Evolutionary conservation across 2,329 filamentous ascomycete genomes (phyloP).

Genomic region (Dothidotthia symphoricarpi): DNA sequence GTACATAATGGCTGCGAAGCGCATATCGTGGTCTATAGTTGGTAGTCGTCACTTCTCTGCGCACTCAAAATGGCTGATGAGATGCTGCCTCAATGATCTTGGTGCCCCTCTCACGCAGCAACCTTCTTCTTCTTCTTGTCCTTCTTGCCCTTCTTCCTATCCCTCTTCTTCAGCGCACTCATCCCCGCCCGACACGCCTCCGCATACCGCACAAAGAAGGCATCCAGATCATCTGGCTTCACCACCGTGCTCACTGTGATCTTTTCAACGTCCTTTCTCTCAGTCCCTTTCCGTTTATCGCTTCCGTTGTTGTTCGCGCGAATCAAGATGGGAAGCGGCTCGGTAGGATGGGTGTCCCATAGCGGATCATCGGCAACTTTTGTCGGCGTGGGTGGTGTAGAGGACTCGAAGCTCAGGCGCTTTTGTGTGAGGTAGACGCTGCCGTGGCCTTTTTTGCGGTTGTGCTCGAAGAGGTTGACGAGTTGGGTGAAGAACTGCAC

Average conservation of each 20-base stretch:
- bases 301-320: slow-evolving; percentile 76
- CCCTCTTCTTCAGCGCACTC: slow-evolving; percentile 85
- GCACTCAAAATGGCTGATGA: too few relatives aligned
- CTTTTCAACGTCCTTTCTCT: slow-evolving; percentile 52
- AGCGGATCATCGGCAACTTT: slow-evolving; percentile 54
- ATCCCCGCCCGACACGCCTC: slow-evolving; percentile 90
- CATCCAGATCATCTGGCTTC: slow-evolving; percentile 69
- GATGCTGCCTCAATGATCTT: too few relatives aligned
- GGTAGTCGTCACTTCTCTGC: not conserved
- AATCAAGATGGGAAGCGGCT: slow-evolving; percentile 71
- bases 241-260: slow-evolving; percentile 83
- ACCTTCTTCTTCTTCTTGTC: slow-evolving; percentile 69
- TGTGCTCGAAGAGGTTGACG: slow-evolving; percentile 64
- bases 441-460: slow-evolving; percentile 69
- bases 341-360: slow-evolving; percentile 59
- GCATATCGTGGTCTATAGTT: too few relatives aligned
- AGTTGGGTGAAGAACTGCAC: slow-evolving; percentile 71
- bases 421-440: slow-evolving; percentile 76
- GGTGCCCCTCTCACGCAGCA: slow-evolving; percentile 15
- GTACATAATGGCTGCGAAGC: too few relatives aligned
- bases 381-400: slow-evolving; percentile 34
- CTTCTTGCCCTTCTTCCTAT: slow-evolving; percentile 80
- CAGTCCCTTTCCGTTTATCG: slow-evolving; percentile 47
- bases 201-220: slow-evolving; percentile 81
- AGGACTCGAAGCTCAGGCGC: slow-evolving; percentile 52